These are phyloP conservation scores for Curvularia sp. DNA, from an alignment of 2,329 filamentous ascomycete genomes.

Conservation along the genomic window DNA sequence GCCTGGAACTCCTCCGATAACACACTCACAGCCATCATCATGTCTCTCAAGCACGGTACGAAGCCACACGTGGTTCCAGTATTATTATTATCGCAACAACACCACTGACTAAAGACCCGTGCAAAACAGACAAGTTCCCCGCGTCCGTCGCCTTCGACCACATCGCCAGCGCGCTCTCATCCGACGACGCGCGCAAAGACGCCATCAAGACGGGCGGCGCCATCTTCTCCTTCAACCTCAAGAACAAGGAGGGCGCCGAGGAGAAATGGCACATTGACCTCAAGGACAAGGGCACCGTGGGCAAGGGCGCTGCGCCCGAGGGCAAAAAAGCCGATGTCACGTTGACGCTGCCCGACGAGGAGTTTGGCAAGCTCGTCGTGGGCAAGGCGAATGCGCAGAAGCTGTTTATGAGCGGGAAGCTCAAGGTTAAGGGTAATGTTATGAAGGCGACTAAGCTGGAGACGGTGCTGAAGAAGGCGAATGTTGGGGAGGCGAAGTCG, in stretches of 20 bases:
- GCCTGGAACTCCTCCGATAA: not conserved
- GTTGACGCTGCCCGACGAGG: slow-evolving; percentile 80
- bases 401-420: slow-evolving; percentile 96
- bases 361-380: slow-evolving; percentile 81
- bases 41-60: slow-evolving; percentile 46
- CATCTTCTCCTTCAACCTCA: slow-evolving; percentile 89
- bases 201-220: slow-evolving; percentile 89
- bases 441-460: slow-evolving; percentile 99
- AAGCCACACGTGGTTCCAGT: not conserved
- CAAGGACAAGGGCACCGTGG: slow-evolving; percentile 85
- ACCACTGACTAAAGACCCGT: slow-evolving; percentile 1
- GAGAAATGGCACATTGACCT: slow-evolving; percentile 95
- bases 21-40: slow-evolving; percentile 30
- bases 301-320: slow-evolving; percentile 70
- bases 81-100: not conserved
- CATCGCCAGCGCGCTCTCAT: slow-evolving; percentile 76
- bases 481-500: slow-evolving; percentile 30
- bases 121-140: slow-evolving; percentile 70
- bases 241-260: slow-evolving; percentile 81
- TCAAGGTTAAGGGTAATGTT: slow-evolving; percentile 97
- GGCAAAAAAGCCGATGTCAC: slow-evolving; percentile 88
- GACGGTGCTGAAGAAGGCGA: slow-evolving; percentile 66
- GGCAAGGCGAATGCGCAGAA: slow-evolving; percentile 95
- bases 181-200: slow-evolving; percentile 78
- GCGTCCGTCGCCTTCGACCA: slow-evolving; percentile 89